phyloP scores from a whole-genome alignment of 2,329 filamentous ascomycete genomes.

The Calonectria pauciramosa region DNA sequence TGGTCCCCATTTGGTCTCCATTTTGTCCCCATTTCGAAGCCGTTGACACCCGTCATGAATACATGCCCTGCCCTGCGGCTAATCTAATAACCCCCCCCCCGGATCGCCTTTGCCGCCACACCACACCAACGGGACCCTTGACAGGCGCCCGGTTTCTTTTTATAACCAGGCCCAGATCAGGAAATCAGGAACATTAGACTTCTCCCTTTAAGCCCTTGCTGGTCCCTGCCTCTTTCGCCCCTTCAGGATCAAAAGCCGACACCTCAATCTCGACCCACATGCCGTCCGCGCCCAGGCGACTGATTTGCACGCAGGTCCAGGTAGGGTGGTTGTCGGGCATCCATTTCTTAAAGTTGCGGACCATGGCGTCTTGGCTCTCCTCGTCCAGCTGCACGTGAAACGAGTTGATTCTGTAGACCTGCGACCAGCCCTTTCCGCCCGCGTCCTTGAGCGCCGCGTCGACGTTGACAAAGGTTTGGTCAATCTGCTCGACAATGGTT shows the following conservation, averaged over 20 bases:
- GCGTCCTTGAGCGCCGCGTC: not conserved
- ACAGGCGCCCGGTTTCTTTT: not conserved
- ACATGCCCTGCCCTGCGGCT: not conserved
- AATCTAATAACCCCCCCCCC: not conserved
- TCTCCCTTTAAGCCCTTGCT: not conserved
- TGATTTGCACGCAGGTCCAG: conserved; percentile 5
- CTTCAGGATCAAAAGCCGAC: not conserved
- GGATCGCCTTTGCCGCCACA: not conserved
- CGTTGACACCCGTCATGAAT: not conserved
- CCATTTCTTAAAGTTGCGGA: not conserved
- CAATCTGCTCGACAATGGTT: not conserved
- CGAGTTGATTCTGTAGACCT: conserved; percentile 11
- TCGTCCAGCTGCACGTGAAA: not conserved
- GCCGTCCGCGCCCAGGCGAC: not conserved
- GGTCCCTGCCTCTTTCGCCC: not conserved
- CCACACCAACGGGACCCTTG: not conserved
- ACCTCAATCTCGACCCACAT: conserved; percentile 14
- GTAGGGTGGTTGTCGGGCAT: not conserved
- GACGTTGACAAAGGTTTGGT: conserved; percentile 1
- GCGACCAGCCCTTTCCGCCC: conserved; percentile 6
- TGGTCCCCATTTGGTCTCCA: no score
- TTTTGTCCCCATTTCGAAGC: no score
- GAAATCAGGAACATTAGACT: not conserved
- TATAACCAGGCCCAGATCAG: not conserved
- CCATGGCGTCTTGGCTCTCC: not conserved